Base-by-base conservation (phyloP, 495 filamentous ascomycete genomes). In the Aspergillus kassunensis region DNA sequence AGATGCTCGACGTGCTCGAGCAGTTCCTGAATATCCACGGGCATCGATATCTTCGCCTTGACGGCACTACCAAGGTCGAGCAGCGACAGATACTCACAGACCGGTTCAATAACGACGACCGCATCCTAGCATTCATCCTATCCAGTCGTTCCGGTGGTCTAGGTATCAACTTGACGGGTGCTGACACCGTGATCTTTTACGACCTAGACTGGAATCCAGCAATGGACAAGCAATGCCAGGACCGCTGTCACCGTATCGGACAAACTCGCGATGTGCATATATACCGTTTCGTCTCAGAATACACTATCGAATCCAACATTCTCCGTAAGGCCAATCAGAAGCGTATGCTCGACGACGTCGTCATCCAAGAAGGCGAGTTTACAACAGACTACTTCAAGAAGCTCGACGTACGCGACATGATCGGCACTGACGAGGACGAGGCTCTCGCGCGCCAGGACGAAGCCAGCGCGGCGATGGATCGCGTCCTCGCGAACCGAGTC, bases 181-280 rank as follows among this genome's bases (percentile, higher is more conserved):
- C 95, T 20, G 93, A 97, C 67, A 95, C 93, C 0, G 95, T 99
- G 61, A 97, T 99, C 61, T 99, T 99, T 72, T 99, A 99, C 70
- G 95, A 99, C 66, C 81, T 96, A 36, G 95, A 99, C 70, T 99
- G 95, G 95, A 99, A 99, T 58, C 95, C 95, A 0, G 95, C 95
- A 10, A 99, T 99, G 95, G 95, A 99, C 69, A 96, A 96, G 62
- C 95, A 99, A 67, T 99, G 95, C 64, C 95, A 97, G 70, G 95
- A 99, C 64, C 86, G 95, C 56, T 92, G 89, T 56, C 95, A 99
- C 67, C 91, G 95, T 45, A 99, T 99, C 60, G 95, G 95, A 3
- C 95, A 99, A 68, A 97, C 95, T 0, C 84, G 95, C 23, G 95
- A 99, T 62, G 95, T 99, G 33, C 92, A 97, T 62, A 97, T 99